Conservation (phyloP, 2,329 filamentous ascomycete genomes). For the Cercospora sp. region DNA sequence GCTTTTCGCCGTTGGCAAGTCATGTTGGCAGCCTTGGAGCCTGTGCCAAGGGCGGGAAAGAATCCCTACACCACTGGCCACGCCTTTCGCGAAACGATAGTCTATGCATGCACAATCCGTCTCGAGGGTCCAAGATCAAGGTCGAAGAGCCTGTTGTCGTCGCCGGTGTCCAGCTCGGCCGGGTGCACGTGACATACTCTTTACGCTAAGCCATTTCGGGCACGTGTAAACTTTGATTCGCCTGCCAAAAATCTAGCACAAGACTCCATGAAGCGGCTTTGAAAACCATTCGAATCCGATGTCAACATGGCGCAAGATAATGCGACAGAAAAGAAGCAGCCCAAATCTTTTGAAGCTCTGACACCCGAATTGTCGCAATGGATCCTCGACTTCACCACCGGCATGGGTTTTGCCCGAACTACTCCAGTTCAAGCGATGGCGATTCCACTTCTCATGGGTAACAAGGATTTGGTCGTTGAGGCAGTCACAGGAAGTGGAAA, state of each 20-base stretch:
- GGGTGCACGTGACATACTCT: not conserved
- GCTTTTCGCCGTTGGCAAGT: not conserved
- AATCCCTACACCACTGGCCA: not conserved
- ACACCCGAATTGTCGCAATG: constrained; percentile 74
- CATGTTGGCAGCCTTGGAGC: not conserved
- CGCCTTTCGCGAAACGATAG: not conserved
- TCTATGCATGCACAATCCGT: not conserved
- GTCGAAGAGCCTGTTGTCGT: not conserved
- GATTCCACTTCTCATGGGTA: constrained; percentile 81
- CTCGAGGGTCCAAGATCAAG: not conserved
- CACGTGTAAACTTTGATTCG: not conserved
- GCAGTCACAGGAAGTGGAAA: constrained; percentile 90
- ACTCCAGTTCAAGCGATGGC: constrained; percentile 94
- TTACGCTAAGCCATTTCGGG: not conserved
- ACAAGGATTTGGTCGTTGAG: constrained; percentile 92
- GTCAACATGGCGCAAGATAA: constrained; percentile 28
- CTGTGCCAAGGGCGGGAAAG: not conserved
- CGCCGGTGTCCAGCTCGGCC: not conserved
- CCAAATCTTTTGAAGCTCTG: constrained; percentile 67
- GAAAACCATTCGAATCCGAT: not conserved
- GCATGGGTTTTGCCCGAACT: constrained; percentile 84
- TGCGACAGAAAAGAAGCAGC: constrained; percentile 37
- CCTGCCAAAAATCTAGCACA: not conserved
- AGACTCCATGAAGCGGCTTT: not conserved
- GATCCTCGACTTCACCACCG: constrained; percentile 78